phyloP scores from a whole-genome alignment of 257 asterid genomes.

The Capsicum rhomboideum region DNA sequence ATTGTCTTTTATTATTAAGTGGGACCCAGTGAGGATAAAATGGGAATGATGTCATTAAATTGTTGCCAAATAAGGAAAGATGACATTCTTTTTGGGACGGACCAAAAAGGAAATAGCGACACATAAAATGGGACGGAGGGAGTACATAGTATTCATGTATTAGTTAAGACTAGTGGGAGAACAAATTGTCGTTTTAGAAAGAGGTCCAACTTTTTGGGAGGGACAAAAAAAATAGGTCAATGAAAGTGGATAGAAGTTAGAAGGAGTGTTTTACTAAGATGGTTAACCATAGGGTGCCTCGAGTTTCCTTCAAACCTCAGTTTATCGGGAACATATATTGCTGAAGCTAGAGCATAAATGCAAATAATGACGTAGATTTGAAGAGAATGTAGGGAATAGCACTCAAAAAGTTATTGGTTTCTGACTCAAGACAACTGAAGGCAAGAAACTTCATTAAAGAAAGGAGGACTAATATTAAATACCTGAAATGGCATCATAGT shows the following conservation, averaged over 20 bases:
- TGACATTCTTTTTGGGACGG: no score
- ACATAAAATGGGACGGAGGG: no score
- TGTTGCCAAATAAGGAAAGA: no score
- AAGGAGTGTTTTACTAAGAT: not conserved
- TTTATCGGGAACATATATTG: not conserved
- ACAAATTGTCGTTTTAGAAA: not conserved
- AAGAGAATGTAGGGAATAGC: not conserved
- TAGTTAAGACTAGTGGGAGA: not conserved
- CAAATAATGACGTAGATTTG: not conserved
- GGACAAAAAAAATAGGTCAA: not conserved
- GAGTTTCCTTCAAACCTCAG: not conserved
- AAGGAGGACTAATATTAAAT: conserved; percentile 1
- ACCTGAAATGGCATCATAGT: conserved; percentile 77
- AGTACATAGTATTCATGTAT: not conserved
- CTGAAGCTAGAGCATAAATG: not conserved
- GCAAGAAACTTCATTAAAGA: not conserved
- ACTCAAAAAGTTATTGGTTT: not conserved
- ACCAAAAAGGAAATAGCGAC: no score
- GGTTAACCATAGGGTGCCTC: not conserved
- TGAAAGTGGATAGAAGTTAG: not conserved
- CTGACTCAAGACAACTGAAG: not conserved
- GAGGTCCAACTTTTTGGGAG: not conserved
- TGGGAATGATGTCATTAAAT: no score
- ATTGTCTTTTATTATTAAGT: no score
- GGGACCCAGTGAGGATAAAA: no score